phyloP scores from a whole-genome alignment of 2,329 filamentous ascomycete species.

The Exophiala aquamarina region DNA sequence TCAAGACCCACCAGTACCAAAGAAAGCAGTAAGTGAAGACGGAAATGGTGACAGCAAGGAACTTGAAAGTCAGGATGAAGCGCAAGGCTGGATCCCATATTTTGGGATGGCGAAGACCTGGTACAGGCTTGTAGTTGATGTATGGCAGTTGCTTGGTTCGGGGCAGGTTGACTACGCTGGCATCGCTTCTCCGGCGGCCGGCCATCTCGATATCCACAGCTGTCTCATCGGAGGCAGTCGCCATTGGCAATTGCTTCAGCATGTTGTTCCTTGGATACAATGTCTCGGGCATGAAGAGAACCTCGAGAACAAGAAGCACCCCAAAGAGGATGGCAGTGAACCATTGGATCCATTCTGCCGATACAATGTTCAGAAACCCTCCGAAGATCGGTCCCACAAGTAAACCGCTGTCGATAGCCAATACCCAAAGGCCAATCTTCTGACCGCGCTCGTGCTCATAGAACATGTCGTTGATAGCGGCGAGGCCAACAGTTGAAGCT shows the following conservation, averaged over 20 bases:
- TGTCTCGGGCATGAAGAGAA: conserved; percentile 56
- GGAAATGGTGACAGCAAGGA: conserved; percentile 46
- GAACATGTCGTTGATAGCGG: conserved; percentile 55
- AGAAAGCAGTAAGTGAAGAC: conserved; percentile 53
- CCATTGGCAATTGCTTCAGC: conserved; percentile 39
- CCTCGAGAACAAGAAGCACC: conserved; percentile 47
- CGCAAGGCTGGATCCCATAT: conserved; percentile 47
- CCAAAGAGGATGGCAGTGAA: conserved; percentile 55
- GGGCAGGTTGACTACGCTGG: conserved; percentile 26
- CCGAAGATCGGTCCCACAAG: conserved; percentile 53
- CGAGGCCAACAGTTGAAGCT: conserved; percentile 55
- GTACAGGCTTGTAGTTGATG: conserved; percentile 47
- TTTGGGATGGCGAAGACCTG: conserved; percentile 53
- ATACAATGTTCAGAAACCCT: conserved; percentile 51
- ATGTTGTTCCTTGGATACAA: conserved; percentile 56
- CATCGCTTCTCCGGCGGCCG: conserved; percentile 18
- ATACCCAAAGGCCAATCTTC: conserved; percentile 58
- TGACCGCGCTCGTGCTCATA: conserved; percentile 58
- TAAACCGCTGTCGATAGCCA: conserved; percentile 55
- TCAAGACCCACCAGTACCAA: conserved; percentile 60
- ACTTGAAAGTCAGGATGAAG: conserved; percentile 50
- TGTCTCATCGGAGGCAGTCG: conserved; percentile 3
- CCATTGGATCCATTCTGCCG: conserved; percentile 55
- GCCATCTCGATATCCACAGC: conserved; percentile 32
- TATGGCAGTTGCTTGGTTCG: conserved; percentile 47